These are phyloP conservation scores for Kwoniella pini DNA, from an alignment of 768 basidiomycete genomes.

Conservation along the genomic window DNA sequence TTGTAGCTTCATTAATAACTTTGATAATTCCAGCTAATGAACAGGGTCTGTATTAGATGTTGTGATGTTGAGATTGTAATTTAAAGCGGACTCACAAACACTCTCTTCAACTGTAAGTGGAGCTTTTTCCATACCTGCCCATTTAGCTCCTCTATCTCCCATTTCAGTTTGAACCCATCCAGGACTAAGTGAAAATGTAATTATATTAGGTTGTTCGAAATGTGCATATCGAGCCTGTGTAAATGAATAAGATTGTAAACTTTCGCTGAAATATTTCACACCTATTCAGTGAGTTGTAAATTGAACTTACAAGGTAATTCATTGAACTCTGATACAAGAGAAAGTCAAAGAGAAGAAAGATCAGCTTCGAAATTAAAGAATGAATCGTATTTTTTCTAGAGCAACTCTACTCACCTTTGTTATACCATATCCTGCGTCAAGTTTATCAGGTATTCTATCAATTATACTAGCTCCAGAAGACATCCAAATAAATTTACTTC, in stretches of 20 bases:
- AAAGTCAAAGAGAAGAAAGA: neutral
- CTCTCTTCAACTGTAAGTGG: conserved; percentile 37
- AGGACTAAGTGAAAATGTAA: conserved; percentile 41
- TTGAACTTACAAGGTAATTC: conserved; percentile 27
- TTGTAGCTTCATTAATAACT: conserved; percentile 40
- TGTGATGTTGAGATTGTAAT: no score
- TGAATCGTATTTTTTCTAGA: neutral
- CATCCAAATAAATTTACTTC: conserved; percentile 45
- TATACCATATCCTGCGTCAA: conserved; percentile 37
- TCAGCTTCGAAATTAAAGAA: neutral
- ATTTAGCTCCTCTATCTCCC: conserved; percentile 19
- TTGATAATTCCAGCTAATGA: conserved; percentile 41
- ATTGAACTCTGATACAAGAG: conserved; percentile 4
- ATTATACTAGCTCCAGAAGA: conserved; percentile 41
- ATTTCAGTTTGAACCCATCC: conserved; percentile 31
- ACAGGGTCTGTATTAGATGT: no score
- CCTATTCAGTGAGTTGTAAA: neutral
- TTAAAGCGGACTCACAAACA: conserved; percentile 40
- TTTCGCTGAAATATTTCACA: no score
- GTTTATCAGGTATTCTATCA: conserved; percentile 37
- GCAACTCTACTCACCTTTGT: conserved; percentile 20
- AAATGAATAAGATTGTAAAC: neutral
- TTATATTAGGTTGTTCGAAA: conserved; percentile 36
- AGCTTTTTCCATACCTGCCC: conserved; percentile 32
- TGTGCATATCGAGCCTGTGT: conserved; percentile 32